A percentile compares a stretch with the other conserved stretches of the same genome.
phyloP scores from a whole-genome alignment of 768 basidiomycete genomes.

The Lactifluus rugatus region DNA sequence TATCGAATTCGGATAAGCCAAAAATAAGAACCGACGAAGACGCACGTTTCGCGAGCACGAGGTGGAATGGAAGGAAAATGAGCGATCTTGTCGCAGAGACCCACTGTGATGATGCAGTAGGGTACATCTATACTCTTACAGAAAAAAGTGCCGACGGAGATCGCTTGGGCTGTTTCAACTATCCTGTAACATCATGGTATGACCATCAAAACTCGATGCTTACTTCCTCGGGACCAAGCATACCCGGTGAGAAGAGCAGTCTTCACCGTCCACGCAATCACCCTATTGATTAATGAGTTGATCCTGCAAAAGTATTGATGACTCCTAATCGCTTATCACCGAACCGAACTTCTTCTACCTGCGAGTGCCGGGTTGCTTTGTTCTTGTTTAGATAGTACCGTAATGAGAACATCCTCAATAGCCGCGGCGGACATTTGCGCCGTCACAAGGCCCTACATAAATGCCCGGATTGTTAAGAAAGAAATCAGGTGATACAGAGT shows the following conservation, averaged over 20 bases:
- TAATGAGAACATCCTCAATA: slow-evolving; percentile 2
- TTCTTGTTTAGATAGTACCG: slow-evolving; percentile 11
- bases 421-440: not conserved
- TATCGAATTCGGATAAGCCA: not conserved
- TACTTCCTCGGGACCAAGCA: not conserved
- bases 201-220: not conserved
- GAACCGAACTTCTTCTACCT: not conserved
- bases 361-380: not conserved
- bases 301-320: not conserved
- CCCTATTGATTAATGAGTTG: slow-evolving; percentile 3
- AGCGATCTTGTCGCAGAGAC: slow-evolving; percentile 1
- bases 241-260: slow-evolving; percentile 5
- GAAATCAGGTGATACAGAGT: not conserved
- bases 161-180: slow-evolving; percentile 5
- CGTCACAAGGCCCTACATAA: not conserved
- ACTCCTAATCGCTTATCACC: not conserved
- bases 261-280: slow-evolving; percentile 9
- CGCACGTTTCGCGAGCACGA: slow-evolving; percentile 8
- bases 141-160: not conserved
- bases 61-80: slow-evolving; percentile 12
- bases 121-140: not conserved
- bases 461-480: not conserved
- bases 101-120: not conserved
- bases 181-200: not conserved
- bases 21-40: not conserved